These are phyloP conservation scores for Fonsecaea monophora DNA, from an alignment of 2,329 filamentous ascomycete species.

Conservation along the genomic window DNA sequence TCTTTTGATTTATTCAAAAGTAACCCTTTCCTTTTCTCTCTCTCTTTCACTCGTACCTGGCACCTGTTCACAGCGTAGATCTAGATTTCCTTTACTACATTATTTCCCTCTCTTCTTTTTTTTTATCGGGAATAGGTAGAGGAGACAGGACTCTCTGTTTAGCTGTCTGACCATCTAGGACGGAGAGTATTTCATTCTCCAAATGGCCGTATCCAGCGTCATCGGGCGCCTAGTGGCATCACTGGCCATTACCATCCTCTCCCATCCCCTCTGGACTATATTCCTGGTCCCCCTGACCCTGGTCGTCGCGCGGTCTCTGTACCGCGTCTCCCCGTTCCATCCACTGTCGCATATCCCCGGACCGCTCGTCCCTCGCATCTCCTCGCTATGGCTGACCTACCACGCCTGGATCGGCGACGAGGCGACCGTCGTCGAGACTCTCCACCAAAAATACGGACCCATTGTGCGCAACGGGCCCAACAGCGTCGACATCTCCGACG, in stretches of 20 bases:
- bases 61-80: background rate
- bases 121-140: background rate
- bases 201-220: constrained; percentile 27
- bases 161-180: too few relatives aligned
- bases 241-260: constrained; percentile 21
- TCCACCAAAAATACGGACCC: constrained; percentile 47
- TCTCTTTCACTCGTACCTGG: too few relatives aligned
- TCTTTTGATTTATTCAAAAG: too few relatives aligned
- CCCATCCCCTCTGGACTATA: constrained; percentile 22
- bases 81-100: background rate
- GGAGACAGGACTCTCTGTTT: too few relatives aligned
- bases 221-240: background rate
- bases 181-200: too few relatives aligned
- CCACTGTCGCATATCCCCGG: constrained; percentile 51
- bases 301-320: constrained; percentile 40
- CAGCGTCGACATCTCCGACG: constrained; percentile 53
- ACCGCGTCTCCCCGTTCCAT: constrained; percentile 47
- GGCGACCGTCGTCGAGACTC: constrained; percentile 40
- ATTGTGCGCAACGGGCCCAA: constrained; percentile 50
- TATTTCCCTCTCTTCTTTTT: background rate
- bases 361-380: constrained; percentile 45
- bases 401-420: constrained; percentile 47
- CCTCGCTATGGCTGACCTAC: constrained; percentile 46
- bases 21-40: too few relatives aligned
- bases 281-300: constrained; percentile 28